These are phyloP conservation scores for Fusarium subtropicale DNA, from an alignment of 2,329 filamentous ascomycete genomes.

Conservation along the genomic window DNA sequence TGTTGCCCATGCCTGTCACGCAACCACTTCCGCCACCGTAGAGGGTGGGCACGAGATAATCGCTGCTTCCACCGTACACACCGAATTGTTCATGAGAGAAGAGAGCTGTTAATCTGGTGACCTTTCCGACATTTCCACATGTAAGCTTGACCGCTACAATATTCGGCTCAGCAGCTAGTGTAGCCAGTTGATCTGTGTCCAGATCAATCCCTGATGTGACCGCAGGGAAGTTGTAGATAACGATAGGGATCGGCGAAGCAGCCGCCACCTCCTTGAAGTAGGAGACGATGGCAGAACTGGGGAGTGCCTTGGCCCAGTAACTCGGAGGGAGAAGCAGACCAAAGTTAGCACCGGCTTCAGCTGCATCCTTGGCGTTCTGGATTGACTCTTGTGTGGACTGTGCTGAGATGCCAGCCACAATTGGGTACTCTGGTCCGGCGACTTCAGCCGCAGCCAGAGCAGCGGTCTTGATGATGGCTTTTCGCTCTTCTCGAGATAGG, in stretches of 20 bases:
- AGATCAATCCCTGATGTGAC: constrained; percentile 74
- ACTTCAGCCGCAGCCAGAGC: constrained; percentile 54
- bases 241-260: constrained; percentile 70
- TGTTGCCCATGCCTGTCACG: constrained; percentile 60
- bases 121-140: constrained; percentile 75
- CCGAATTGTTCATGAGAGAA: constrained; percentile 55
- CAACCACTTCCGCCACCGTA: constrained; percentile 56
- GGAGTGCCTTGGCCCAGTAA: constrained; percentile 73
- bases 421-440: constrained; percentile 52
- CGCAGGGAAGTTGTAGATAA: constrained; percentile 77
- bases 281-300: constrained; percentile 63
- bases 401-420: constrained; percentile 59
- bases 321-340: constrained; percentile 79
- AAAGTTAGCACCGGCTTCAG: constrained; percentile 75
- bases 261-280: constrained; percentile 75
- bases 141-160: constrained; percentile 77
- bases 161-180: constrained; percentile 70
- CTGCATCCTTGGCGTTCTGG: constrained; percentile 73
- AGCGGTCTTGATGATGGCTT: constrained; percentile 55
- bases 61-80: constrained; percentile 58
- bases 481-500: constrained; percentile 55
- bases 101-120: constrained; percentile 66
- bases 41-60: constrained; percentile 57
- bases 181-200: constrained; percentile 70
- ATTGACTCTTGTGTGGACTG: constrained; percentile 72